phyloP scores from a whole-genome alignment of 768 basidiomycete genomes.

The Tricholoma furcatifolium region DNA sequence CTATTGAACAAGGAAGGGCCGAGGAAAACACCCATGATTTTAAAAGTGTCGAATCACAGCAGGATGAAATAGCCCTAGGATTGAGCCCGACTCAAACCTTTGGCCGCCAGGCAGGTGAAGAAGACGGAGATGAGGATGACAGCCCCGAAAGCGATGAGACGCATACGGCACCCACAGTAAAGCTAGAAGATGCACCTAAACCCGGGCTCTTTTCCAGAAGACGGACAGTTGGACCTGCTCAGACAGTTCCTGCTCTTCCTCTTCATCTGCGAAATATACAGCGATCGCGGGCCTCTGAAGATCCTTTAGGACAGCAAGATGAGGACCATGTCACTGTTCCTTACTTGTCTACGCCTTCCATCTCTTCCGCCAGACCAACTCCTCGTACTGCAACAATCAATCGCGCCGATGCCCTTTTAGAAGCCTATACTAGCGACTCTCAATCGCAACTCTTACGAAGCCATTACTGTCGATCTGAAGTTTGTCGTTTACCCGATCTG shows the following conservation, averaged over 20 bases:
- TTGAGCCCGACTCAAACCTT: conserved; percentile 17
- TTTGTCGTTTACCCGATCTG: conserved; percentile 29
- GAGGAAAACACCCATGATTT: conserved; percentile 56
- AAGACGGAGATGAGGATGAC: conserved; percentile 45
- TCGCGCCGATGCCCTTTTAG: conserved; percentile 56
- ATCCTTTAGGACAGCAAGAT: conserved; percentile 74
- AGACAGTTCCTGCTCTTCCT: conserved; percentile 73
- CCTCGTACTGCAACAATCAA: conserved; percentile 43
- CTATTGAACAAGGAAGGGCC: conserved; percentile 84
- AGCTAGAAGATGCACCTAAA: conserved; percentile 13
- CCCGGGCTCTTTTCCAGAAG: conserved; percentile 33
- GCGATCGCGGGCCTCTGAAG: conserved; percentile 61
- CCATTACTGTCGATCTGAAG: conserved; percentile 89
- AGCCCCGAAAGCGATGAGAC: conserved; percentile 31
- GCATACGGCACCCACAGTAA: conserved; percentile 14
- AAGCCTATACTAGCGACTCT: conserved; percentile 63
- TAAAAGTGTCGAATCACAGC: conserved; percentile 47
- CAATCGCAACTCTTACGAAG: conserved; percentile 76
- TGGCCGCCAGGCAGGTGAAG: conserved; percentile 27
- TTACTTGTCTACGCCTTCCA: conserved; percentile 72
- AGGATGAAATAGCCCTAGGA: conserved; percentile 39
- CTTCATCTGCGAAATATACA: conserved; percentile 54
- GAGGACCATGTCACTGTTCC: conserved; percentile 41
- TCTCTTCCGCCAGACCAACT: conserved; percentile 47
- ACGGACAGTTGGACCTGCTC: conserved; percentile 60